Conservation (phyloP, 306 rosid species). For the Acacia acuminata region DNA sequence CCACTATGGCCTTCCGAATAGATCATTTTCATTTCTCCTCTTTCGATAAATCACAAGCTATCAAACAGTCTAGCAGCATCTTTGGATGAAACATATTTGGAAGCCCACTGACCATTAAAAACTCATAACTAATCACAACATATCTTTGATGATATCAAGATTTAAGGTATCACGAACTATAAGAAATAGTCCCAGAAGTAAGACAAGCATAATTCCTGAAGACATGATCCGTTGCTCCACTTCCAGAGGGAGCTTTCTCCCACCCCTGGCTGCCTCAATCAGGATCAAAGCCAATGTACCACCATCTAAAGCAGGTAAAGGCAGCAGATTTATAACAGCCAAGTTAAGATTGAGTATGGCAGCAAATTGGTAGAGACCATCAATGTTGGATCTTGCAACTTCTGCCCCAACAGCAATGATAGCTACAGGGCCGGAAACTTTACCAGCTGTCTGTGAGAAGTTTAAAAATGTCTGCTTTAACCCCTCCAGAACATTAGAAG, state of each 20-base stretch:
- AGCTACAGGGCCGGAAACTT: conserved; percentile 79
- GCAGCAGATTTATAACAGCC: conserved; percentile 75
- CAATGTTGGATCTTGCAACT: conserved; percentile 70
- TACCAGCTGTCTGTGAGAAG: conserved; percentile 72
- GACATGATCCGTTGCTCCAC: conserved; percentile 94
- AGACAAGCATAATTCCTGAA: conserved; percentile 80
- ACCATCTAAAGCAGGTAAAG: conserved; percentile 75
- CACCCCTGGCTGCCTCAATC: conserved; percentile 82
- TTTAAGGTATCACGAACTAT: conserved; percentile 85
- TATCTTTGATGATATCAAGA: conserved; percentile 81
- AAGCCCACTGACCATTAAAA: conserved; percentile 16
- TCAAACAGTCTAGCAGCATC: conserved; percentile 33
- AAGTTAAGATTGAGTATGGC: conserved; percentile 70
- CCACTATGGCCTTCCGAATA: conserved; percentile 27
- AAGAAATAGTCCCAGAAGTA: conserved; percentile 83
- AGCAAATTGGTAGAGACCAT: conserved; percentile 76
- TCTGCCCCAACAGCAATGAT: conserved; percentile 80
- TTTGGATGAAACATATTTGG: conserved; percentile 30
- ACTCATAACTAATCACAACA: conserved; percentile 37
- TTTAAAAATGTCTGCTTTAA: conserved; percentile 66
- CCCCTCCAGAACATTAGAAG: conserved; percentile 59
- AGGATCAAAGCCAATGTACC: conserved; percentile 69
- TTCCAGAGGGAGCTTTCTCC: conserved; percentile 86
- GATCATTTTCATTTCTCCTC: conserved; percentile 11
- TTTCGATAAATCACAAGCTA: neutral